These are phyloP conservation scores for Nemania sp. DNA, from an alignment of 2,329 filamentous ascomycete genomes.

Conservation along the genomic window DNA sequence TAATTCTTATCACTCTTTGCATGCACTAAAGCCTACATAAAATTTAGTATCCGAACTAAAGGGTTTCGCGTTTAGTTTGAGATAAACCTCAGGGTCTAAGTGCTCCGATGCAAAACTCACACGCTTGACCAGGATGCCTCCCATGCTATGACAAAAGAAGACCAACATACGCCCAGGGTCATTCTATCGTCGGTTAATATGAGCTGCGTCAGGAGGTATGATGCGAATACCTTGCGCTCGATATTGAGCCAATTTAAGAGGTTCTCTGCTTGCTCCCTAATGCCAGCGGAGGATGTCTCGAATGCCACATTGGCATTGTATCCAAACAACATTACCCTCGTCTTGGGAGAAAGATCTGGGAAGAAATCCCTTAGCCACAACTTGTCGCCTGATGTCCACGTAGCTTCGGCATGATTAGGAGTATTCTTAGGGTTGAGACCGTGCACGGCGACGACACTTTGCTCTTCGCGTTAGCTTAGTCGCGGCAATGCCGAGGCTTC, in stretches of 20 bases:
- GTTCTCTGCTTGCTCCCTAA: background rate
- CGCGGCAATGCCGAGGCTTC: background rate
- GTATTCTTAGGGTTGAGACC: background rate
- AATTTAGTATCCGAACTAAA: background rate
- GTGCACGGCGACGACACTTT: background rate
- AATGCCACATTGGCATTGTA: background rate
- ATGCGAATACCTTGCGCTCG: background rate
- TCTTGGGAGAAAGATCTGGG: background rate
- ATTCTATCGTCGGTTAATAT: background rate
- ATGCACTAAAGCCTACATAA: background rate
- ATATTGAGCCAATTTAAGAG: conserved; percentile 1
- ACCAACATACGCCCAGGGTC: background rate
- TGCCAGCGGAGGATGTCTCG: background rate
- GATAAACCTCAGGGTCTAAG: background rate
- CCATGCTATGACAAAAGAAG: background rate
- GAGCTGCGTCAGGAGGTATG: background rate
- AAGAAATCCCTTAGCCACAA: background rate
- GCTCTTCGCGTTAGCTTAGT: background rate
- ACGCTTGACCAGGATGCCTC: background rate
- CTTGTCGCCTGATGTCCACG: background rate
- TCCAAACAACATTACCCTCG: background rate
- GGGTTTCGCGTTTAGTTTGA: background rate
- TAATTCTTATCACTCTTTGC: background rate
- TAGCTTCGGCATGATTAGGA: background rate
- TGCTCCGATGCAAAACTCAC: background rate